These are phyloP conservation scores for Corynascus novoguineensis DNA, from an alignment of 495 filamentous ascomycete species.

Conservation along the genomic window DNA sequence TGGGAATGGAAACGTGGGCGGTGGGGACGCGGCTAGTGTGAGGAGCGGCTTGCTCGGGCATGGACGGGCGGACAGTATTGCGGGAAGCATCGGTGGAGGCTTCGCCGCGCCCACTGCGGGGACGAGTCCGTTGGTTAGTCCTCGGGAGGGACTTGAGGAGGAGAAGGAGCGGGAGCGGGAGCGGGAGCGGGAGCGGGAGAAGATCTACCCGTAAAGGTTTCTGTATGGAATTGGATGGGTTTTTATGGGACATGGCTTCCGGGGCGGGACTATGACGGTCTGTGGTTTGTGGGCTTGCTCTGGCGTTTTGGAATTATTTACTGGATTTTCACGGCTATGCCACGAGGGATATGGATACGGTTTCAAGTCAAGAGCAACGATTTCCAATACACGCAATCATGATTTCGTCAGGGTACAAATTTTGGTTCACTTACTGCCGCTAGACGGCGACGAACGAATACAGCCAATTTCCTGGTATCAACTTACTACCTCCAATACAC, in stretches of 20 bases:
- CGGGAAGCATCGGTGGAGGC: slow-evolving; percentile 58
- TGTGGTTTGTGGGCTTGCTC: neutral
- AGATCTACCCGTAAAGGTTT: neutral
- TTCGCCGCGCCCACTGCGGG: slow-evolving; percentile 18
- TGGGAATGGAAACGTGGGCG: slow-evolving; percentile 58
- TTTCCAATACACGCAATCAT: no score
- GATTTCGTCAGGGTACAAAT: no score
- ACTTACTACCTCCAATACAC: no score
- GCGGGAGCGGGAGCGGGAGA: neutral
- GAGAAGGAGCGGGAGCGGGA: slow-evolving; percentile 13
- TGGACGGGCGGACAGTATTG: slow-evolving; percentile 73
- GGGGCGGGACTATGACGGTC: neutral
- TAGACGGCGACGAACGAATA: no score
- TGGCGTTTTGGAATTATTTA: neutral
- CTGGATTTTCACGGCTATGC: neutral
- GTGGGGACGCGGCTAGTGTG: slow-evolving; percentile 71
- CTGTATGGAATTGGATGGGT: neutral
- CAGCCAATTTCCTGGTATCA: no score
- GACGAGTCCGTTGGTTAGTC: slow-evolving; percentile 57
- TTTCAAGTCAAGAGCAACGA: no score
- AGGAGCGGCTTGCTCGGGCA: slow-evolving; percentile 73
- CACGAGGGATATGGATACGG: no score
- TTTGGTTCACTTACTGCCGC: no score
- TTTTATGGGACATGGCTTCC: neutral
- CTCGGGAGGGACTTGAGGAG: slow-evolving; percentile 36